These are phyloP conservation scores for Lagenidium giganteum DNA, from an alignment of 352 stramenopile genomes.

Conservation along the genomic window DNA sequence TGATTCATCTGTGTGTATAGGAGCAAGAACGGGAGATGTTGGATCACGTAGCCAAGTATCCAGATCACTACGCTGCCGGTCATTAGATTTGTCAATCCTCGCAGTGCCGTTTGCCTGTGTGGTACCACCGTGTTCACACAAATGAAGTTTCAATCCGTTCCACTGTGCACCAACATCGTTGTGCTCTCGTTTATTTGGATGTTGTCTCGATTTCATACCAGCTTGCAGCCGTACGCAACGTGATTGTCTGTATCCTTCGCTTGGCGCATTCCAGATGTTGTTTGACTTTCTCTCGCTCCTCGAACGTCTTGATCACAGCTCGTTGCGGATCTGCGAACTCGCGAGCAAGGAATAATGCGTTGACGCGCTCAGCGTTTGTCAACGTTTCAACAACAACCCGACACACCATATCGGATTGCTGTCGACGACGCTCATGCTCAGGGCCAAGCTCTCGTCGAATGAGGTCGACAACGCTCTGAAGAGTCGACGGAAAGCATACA, in stretches of 20 bases:
- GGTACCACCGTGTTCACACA: too few species aligned
- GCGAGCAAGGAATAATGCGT: conserved; percentile 54
- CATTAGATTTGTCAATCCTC: too few species aligned
- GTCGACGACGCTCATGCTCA: too few species aligned
- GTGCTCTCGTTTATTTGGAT: too few species aligned
- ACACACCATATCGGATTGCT: conserved; percentile 8
- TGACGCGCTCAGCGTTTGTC: conserved; percentile 43
- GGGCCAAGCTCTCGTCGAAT: conserved; percentile 27
- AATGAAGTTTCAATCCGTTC: too few species aligned
- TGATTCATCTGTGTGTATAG: conserved; percentile 16
- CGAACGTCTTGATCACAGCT: conserved; percentile 3
- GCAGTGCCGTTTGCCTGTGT: too few species aligned
- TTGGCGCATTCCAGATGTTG: conserved; percentile 63
- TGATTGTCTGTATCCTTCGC: conserved; percentile 20
- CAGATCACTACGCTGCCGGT: conserved; percentile 80
- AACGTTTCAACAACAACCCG: conserved; percentile 11
- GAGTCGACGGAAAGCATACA: conserved; percentile 43
- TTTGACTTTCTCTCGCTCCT: conserved; percentile 31
- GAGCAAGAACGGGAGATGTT: conserved; percentile 92
- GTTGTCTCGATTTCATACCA: background rate
- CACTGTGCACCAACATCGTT: too few species aligned
- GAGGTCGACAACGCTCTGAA: conserved; percentile 29
- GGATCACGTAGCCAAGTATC: conserved; percentile 92
- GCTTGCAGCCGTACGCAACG: conserved; percentile 2
- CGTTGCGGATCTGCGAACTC: conserved; percentile 13